Conservation (phyloP, 2,329 filamentous ascomycete species). For the Alternaria tenuissima region DNA sequence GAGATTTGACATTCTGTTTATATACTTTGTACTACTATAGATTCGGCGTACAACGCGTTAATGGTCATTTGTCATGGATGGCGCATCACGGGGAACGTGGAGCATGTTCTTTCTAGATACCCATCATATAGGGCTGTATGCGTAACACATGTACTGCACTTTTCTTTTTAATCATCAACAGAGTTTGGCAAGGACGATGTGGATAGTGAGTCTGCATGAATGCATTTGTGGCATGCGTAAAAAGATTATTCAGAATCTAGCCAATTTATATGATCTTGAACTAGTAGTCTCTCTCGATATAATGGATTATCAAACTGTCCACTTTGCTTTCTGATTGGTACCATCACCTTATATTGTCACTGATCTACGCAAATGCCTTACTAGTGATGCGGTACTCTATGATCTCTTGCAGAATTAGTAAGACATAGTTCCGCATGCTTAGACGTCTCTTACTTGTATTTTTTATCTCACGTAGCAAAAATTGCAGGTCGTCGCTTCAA, state of each 20-base stretch:
- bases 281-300: background rate
- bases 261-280: too few species aligned
- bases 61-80: background rate
- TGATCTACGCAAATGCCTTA: background rate
- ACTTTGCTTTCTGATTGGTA: background rate
- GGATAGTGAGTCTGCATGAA: background rate
- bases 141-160: background rate
- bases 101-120: slow-evolving; percentile 4
- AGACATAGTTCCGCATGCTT: background rate
- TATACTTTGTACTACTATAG: background rate
- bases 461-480: background rate
- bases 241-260: background rate
- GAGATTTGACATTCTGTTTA: background rate
- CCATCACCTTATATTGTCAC: background rate
- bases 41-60: background rate
- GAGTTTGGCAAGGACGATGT: background rate
- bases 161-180: background rate
- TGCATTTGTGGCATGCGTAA: background rate
- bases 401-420: background rate
- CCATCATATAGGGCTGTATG: slow-evolving; percentile 8
- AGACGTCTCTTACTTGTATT: background rate
- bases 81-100: background rate
- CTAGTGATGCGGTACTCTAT: background rate
- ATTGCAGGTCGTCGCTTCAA: background rate
- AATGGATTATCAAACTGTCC: too few species aligned